Conservation (phyloP, 805 yeast genomes). For the Saturnispora mendoncae region DNA sequence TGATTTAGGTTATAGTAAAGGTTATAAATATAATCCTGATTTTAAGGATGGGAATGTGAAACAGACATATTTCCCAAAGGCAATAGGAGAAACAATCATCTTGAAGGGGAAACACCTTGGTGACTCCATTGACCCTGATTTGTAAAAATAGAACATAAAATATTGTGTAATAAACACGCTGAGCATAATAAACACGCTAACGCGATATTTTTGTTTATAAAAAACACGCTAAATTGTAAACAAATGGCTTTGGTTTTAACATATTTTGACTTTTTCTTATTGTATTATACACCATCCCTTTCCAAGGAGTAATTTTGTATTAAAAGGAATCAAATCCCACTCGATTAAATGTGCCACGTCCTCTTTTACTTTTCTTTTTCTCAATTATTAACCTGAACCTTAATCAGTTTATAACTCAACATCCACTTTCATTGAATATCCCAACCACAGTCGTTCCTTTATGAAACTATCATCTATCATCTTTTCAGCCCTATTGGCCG, state of each 20-base stretch:
- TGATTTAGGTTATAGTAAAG: slow-evolving; percentile 75
- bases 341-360: neutral
- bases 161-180: neutral
- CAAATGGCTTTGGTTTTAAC: neutral
- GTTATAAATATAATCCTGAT: slow-evolving; percentile 84
- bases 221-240: neutral
- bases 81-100: slow-evolving; percentile 39
- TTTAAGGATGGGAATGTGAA: slow-evolving; percentile 60
- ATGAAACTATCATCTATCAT: neutral
- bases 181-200: slow-evolving; percentile 3
- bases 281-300: neutral
- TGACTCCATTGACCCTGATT: slow-evolving; percentile 33
- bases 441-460: slow-evolving; percentile 6
- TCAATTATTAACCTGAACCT: too few species aligned
- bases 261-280: neutral
- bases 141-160: slow-evolving; percentile 13
- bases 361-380: neutral
- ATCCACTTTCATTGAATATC: neutral
- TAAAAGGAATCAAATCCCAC: neutral
- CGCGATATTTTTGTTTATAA: neutral
- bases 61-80: slow-evolving; percentile 72
- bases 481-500: neutral
- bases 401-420: neutral
- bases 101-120: slow-evolving; percentile 54
- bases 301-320: neutral